Conservation (phyloP, 2,329 filamentous ascomycete species). For the Laburnicola sp. region DNA sequence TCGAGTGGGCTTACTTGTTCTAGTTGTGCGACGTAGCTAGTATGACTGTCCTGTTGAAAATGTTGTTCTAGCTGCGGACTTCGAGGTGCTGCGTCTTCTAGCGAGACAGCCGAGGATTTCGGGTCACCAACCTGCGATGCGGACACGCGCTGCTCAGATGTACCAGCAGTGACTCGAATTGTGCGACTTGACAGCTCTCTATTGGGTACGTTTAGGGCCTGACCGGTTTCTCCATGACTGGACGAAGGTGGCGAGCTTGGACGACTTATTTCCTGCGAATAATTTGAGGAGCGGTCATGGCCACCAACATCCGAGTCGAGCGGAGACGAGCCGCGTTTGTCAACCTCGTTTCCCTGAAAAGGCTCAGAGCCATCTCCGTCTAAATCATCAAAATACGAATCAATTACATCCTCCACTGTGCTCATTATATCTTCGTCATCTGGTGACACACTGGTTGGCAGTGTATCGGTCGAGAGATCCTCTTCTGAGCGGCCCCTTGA, state of each 20-base stretch:
- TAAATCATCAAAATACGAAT: conserved; percentile 63
- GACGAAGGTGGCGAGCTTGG: conserved; percentile 28
- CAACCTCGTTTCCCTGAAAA: neutral
- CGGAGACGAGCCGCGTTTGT: conserved; percentile 22
- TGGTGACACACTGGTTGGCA: conserved; percentile 26
- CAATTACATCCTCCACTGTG: conserved; percentile 61
- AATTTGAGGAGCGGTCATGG: conserved; percentile 31
- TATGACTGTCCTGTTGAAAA: conserved; percentile 10
- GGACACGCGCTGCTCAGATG: conserved; percentile 16
- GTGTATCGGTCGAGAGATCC: conserved; percentile 36
- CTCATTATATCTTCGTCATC: conserved; percentile 53
- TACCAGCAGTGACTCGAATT: conserved; percentile 7
- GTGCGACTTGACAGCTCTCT: conserved; percentile 13
- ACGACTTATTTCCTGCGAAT: conserved; percentile 23
- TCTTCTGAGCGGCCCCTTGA: conserved; percentile 36
- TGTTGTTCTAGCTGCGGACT: neutral
- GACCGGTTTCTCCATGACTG: conserved; percentile 26
- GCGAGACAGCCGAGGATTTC: neutral
- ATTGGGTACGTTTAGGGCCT: conserved; percentile 11
- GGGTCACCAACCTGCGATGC: conserved; percentile 16
- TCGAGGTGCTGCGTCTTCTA: neutral
- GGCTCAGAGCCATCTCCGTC: conserved; percentile 52
- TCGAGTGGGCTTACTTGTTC: conserved; percentile 22
- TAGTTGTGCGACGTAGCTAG: conserved; percentile 16
- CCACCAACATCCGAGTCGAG: conserved; percentile 25